Evolutionary conservation across 257 asterid genomes (phyloP).

Genomic region (Ligustrum vulgare): DNA sequence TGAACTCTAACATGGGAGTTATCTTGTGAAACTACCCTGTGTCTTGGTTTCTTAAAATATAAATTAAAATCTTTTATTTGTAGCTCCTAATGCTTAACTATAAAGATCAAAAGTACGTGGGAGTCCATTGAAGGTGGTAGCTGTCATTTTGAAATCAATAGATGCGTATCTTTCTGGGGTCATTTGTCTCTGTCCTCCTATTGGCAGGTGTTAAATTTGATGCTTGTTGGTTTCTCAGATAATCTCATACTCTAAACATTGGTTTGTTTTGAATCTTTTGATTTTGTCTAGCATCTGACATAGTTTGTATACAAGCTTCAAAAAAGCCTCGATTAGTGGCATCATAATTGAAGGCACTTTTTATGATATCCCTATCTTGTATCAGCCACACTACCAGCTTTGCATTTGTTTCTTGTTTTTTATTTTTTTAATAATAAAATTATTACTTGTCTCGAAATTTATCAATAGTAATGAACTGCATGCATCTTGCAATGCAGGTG

Average conservation of each 20-base stretch:
- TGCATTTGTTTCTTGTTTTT: background rate
- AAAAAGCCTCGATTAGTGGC: background rate
- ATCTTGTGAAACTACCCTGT: background rate
- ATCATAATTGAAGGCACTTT: background rate
- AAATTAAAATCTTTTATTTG: background rate
- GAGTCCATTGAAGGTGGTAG: background rate
- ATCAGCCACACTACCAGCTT: background rate
- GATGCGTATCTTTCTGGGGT: background rate
- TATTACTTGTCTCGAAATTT: background rate
- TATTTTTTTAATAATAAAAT: background rate
- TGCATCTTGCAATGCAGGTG: conserved; percentile 36
- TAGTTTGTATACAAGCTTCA: background rate
- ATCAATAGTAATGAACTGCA: conserved; percentile 8
- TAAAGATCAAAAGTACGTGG: background rate
- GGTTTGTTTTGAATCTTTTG: background rate
- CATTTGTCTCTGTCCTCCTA: background rate
- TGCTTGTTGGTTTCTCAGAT: background rate
- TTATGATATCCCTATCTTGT: background rate
- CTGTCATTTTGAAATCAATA: background rate
- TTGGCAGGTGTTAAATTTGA: background rate
- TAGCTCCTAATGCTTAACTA: background rate
- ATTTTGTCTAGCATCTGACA: background rate
- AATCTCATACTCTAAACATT: background rate
- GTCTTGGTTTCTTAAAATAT: background rate
- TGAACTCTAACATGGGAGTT: background rate